phyloP scores from a whole-genome alignment of 1,284 basidiomycete genomes.

The Tausonia pullulans region DNA sequence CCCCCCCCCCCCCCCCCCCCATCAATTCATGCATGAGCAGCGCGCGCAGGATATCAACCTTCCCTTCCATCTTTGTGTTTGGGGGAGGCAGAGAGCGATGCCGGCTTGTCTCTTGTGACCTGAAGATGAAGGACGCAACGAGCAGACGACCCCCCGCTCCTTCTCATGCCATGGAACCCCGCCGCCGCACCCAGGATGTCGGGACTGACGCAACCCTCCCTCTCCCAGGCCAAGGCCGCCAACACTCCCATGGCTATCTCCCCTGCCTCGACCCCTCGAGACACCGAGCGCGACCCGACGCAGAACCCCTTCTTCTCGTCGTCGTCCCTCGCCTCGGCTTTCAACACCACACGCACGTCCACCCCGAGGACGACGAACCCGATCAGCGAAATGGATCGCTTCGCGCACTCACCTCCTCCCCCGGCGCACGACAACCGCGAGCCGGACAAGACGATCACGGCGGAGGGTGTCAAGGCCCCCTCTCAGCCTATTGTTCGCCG shows the following conservation, averaged over 20 bases:
- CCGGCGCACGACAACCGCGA: background rate
- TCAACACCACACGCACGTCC: background rate
- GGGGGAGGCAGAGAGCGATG: no score
- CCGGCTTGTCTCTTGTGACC: no score
- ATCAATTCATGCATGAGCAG: no score
- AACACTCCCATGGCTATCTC: background rate
- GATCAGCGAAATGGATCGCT: background rate
- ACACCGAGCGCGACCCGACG: background rate
- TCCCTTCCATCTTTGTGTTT: no score
- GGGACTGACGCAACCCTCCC: background rate
- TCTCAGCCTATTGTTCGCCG: background rate
- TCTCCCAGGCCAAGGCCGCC: background rate
- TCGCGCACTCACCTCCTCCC: background rate
- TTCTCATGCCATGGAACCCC: no score
- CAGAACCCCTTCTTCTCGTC: conserved; percentile 3
- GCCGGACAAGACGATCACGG: background rate
- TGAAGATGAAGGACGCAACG: background rate
- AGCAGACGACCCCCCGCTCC: background rate
- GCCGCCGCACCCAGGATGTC: background rate
- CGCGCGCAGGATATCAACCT: no score
- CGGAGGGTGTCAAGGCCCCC: background rate
- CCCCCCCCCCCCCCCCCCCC: no score
- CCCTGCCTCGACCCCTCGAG: background rate
- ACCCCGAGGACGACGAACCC: background rate
- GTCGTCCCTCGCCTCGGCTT: background rate